Percentiles rank a stretch among this genome's conserved stretches.
phyloP scores from a whole-genome alignment of 2,329 filamentous ascomycete species.

The Fusarium siculi region DNA sequence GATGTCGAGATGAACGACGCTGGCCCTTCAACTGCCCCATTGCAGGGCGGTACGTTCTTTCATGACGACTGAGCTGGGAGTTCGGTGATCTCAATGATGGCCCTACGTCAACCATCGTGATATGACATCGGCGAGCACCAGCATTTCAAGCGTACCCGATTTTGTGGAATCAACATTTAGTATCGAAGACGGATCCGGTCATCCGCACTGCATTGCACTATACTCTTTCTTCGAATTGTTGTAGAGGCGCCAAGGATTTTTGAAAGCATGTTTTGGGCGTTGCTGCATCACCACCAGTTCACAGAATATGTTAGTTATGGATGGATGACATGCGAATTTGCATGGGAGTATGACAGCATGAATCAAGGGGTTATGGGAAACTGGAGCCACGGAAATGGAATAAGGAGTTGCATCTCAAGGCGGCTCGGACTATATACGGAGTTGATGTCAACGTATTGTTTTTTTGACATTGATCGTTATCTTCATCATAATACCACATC shows the following conservation, averaged over 20 bases:
- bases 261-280: conserved; percentile 52
- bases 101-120: conserved; percentile 20
- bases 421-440: conserved; percentile 33
- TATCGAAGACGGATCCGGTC: conserved; percentile 38
- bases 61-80: conserved; percentile 54
- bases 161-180: conserved; percentile 36
- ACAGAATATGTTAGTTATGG: conserved; percentile 38
- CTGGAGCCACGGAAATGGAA: conserved; percentile 38
- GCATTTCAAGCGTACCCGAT: conserved; percentile 9
- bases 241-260: conserved; percentile 47
- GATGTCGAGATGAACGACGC: conserved; percentile 69
- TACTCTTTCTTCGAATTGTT: conserved; percentile 45
- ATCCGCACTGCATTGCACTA: conserved; percentile 46
- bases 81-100: conserved; percentile 1
- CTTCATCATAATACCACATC: conserved; percentile 38
- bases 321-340: conserved; percentile 42
- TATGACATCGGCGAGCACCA: conserved; percentile 21
- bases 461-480: conserved; percentile 38
- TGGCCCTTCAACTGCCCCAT: conserved; percentile 64
- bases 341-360: conserved; percentile 45
- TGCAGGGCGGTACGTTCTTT: conserved; percentile 62
- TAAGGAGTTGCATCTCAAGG: conserved; percentile 42
- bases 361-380: conserved; percentile 39
- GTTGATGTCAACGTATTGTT: conserved; percentile 27
- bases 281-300: conserved; percentile 46